Base-by-base conservation (phyloP, 108 stramenopile species). In the Discostella stelligeroides region DNA sequence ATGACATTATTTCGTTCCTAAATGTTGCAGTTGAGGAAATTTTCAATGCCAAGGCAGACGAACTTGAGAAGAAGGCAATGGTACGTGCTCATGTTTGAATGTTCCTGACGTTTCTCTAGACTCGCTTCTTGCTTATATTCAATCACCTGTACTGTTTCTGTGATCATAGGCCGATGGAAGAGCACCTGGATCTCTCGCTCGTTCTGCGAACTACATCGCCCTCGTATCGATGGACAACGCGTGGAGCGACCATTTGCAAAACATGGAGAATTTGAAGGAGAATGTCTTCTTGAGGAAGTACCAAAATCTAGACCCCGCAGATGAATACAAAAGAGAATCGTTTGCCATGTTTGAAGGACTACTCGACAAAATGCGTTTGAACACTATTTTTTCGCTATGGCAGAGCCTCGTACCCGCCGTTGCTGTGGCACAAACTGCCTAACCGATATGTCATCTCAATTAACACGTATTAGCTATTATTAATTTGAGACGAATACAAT, bases 161-260 rank as follows among this genome's bases (percentile, higher is more conserved):
- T 47, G 15, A 5, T 58, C 25, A 50, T 39, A 63, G 73, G 40
- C 73, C 18, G 76, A 81, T 55, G 87, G 85, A 59, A 76, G 85
- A 71, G 63, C 83, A 12, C 67, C 83, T 13, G 79, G 84, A 47
- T 85, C 89, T 14, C 60, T 92, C 21, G 89, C 86, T 11, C 86
- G 90, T 23, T 95, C 95, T n/a, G 86, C 89, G 24, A 90, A 90
- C 50, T 92, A 93, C 79, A 86, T 93, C 58, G 86, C 87, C 4
- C 88, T 96, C 37, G 86, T 96, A 30, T 85, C 89, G 12, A 85
- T 92, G 86, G 95, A 96, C 76, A 93, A 92, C 71, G 91, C 91
- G 3, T 96, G 92, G 92, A 89, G 88, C 70, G 91, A 96, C 57
- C 95, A 96, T 68, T 71, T 96, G 10, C 89, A 90, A 55, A 82